Evolutionary conservation across 1,284 basidiomycete species (phyloP).

Genomic region (Trichosporon sp.): DNA sequence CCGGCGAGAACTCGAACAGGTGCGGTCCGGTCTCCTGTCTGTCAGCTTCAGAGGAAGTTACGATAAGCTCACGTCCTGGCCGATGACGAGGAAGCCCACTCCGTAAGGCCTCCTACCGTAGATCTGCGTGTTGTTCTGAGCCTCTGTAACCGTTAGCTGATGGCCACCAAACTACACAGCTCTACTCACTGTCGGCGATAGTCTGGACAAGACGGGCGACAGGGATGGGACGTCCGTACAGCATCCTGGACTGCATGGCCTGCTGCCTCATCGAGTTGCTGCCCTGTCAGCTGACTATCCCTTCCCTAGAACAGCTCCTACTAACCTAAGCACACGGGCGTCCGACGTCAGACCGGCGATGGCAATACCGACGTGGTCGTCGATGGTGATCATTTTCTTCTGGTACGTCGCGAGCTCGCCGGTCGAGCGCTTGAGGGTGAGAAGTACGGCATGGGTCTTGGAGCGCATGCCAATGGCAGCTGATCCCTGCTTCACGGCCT

Average conservation of each 20-base stretch:
- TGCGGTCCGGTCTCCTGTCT: slow-evolving; percentile 78
- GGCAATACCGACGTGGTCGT: slow-evolving; percentile 97
- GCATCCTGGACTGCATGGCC: slow-evolving; percentile 90
- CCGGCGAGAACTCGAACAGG: slow-evolving; percentile 96
- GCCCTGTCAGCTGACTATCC: slow-evolving; percentile 2
- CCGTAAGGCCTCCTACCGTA: slow-evolving; percentile 97
- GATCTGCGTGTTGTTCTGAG: slow-evolving; percentile 98
- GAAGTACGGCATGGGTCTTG: slow-evolving; percentile 88
- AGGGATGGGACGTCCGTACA: slow-evolving; percentile 90
- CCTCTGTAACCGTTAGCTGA: slow-evolving; percentile 59
- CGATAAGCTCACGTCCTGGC: slow-evolving; percentile 62
- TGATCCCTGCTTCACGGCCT: slow-evolving; percentile 99
- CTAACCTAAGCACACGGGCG: slow-evolving; percentile 88
- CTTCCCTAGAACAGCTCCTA: background rate
- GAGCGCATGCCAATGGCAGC: slow-evolving; percentile 94
- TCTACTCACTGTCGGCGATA: slow-evolving; percentile 79
- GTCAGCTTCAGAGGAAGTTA: background rate
- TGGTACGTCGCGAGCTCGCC: slow-evolving; percentile 98
- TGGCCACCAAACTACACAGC: slow-evolving; percentile 6
- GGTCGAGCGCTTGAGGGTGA: slow-evolving; percentile 97
- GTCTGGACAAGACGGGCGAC: slow-evolving; percentile 87
- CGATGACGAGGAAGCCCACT: slow-evolving; percentile 97
- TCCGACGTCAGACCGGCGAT: slow-evolving; percentile 98
- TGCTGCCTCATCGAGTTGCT: slow-evolving; percentile 99
- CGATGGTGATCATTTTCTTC: slow-evolving; percentile 99